Conservation (phyloP, 495 filamentous ascomycete species). For the Podospora anserina region DNA sequence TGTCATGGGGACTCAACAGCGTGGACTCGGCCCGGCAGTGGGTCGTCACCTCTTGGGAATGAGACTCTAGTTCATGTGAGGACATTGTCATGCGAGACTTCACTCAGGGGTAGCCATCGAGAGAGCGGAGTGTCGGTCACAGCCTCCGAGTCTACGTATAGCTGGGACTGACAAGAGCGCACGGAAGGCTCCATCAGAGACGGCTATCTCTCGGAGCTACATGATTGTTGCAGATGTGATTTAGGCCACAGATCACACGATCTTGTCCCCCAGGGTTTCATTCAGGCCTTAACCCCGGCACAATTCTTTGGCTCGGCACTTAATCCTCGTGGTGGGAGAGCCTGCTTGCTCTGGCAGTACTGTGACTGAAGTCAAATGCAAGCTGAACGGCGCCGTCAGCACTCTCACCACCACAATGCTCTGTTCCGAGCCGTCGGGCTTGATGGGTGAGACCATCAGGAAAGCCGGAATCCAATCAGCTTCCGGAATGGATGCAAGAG, state of each 20-base stretch:
- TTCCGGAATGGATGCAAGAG: background rate
- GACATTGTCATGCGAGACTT: constrained; percentile 26
- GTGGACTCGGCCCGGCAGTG: constrained; percentile 15
- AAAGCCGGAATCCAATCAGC: constrained; percentile 11
- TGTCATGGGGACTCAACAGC: constrained; percentile 8
- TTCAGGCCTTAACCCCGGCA: constrained; percentile 4
- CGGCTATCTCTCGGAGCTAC: background rate
- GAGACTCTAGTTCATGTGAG: constrained; percentile 35
- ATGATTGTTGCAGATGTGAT: background rate
- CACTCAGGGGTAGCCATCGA: background rate
- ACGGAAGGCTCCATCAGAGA: background rate
- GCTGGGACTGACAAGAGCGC: background rate
- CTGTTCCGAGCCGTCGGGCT: constrained; percentile 21
- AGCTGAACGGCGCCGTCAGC: constrained; percentile 19
- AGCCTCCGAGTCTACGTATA: background rate
- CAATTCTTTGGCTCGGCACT: background rate
- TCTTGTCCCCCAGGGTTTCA: constrained; percentile 4
- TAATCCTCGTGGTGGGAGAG: constrained; percentile 5
- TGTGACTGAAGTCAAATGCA: constrained; percentile 23
- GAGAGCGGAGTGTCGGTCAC: constrained; percentile 19
- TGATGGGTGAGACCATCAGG: background rate
- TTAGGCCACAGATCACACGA: background rate
- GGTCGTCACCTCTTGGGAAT: constrained; percentile 9
- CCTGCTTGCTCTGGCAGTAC: constrained; percentile 18
- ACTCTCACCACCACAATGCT: background rate